These are phyloP conservation scores for Alternaria postmessia DNA, from an alignment of 2,329 filamentous ascomycete genomes.

Conservation along the genomic window DNA sequence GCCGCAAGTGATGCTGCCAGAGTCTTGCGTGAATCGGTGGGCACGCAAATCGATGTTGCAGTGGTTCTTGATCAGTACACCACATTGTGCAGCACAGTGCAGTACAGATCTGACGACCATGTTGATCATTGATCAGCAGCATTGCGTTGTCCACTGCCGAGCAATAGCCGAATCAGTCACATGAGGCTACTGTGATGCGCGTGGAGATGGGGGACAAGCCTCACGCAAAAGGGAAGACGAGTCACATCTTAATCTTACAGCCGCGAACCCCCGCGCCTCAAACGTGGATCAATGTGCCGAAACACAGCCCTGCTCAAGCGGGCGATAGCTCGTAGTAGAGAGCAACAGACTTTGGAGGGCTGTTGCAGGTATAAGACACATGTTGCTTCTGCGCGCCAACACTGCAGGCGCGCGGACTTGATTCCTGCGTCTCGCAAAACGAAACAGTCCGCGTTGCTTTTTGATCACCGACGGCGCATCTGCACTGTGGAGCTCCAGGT, in stretches of 20 bases:
- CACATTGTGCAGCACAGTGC: neutral
- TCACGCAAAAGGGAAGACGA: constrained; percentile 10
- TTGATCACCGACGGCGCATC: constrained; percentile 21
- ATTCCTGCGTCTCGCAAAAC: constrained; percentile 13
- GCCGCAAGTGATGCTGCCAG: neutral
- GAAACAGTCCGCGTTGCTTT: constrained; percentile 23
- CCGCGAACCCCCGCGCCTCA: constrained; percentile 1
- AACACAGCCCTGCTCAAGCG: constrained; percentile 5
- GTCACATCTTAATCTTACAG: constrained; percentile 9
- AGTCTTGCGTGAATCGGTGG: neutral
- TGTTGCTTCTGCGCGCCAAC: constrained; percentile 4
- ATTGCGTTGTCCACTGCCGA: constrained; percentile 9
- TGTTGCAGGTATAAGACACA: constrained; percentile 5
- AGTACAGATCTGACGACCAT: constrained; percentile 1
- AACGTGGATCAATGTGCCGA: constrained; percentile 3
- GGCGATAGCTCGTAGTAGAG: neutral
- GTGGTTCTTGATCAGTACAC: neutral
- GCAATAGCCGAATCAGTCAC: constrained; percentile 16
- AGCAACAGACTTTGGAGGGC: constrained; percentile 1
- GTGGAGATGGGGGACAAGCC: constrained; percentile 4
- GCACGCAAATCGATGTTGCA: neutral
- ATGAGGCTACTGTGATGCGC: constrained; percentile 13
- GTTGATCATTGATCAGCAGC: neutral
- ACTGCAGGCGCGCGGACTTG: constrained; percentile 8
- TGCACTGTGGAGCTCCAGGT: constrained; percentile 24